Evolutionary conservation across 345 rosid genomes (phyloP), one percentile per base, ranked within the genome.

Genomic region (Mallotus nudiflorus): DNA sequence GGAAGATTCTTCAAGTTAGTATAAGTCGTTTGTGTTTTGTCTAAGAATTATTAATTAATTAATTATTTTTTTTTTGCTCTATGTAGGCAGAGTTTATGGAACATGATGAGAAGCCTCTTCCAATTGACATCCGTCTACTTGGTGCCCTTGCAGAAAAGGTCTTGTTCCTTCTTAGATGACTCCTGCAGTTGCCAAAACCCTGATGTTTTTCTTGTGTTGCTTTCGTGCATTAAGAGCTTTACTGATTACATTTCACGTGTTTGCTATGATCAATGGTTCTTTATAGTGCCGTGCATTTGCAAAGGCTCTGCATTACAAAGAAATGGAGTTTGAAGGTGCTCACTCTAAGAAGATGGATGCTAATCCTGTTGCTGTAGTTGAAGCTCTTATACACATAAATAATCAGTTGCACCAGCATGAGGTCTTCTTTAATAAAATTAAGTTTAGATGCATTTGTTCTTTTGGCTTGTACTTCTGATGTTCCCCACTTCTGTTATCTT

Each of bases 101-200:
- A 73, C 98, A 88, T 79, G 99, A 90, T 74, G 99, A 95, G 82
- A 95, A 88, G 74, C 97, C 89, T 79, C 98, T 95, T 77, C 99
- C 99, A 61, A 95, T 95, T 70, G 99, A 95, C 80, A 95, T 95
- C 66, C 93, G 99, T 73, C 92, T 95, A 31, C 98, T 95, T 80
- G 98, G 96, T 57, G 99, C 99, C 70, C 96, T 95, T 73, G 99
- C 99, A 63, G 99, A 95, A 78, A 95, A 95, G 97, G 99, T 95
- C 56, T 76, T 75, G 54, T 61, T 79, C 50, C 49, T 67, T 45
- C 33, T 9, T 66, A 60, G 71, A 68, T 45, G 14, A 65, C 16
- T 44, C 67, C 65, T 67, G 25, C 59, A 73, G 65, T 46, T 61
- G 54, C 50, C 50, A 49, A 19, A 31, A 29, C 20, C 50, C 25